Evolutionary conservation across 1,284 basidiomycete genomes (phyloP).

Genomic region (Ceratobasidium sp.): DNA sequence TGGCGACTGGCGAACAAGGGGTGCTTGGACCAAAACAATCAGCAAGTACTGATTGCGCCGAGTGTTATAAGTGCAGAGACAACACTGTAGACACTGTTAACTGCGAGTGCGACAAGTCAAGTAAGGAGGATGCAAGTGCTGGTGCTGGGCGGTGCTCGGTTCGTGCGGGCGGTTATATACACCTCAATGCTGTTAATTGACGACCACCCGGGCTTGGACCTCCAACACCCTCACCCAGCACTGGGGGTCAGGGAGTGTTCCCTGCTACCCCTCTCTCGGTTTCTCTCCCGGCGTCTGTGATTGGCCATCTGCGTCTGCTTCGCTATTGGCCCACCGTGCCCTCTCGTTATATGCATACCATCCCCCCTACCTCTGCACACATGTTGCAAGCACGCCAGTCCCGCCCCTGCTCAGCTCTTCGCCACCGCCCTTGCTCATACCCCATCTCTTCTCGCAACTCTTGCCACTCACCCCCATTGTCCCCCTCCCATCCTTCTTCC

Average conservation of each 20-base stretch:
- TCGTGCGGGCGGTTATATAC: conserved; percentile 18
- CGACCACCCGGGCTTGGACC: neutral
- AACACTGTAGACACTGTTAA: neutral
- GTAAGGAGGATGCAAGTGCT: neutral
- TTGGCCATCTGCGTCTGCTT: conserved; percentile 33
- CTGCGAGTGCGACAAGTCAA: neutral
- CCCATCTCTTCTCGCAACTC: too few relatives aligned
- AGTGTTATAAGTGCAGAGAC: too few relatives aligned
- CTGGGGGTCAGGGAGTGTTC: neutral
- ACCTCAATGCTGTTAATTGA: neutral
- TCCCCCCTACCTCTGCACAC: conserved; percentile 4
- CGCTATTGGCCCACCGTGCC: conserved; percentile 30
- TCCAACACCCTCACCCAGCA: neutral
- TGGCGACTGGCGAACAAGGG: too few relatives aligned
- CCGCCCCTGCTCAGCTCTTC: neutral
- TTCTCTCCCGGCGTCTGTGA: conserved; percentile 16
- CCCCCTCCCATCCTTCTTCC: neutral
- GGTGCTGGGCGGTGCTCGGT: conserved; percentile 11
- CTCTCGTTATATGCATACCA: conserved; percentile 10
- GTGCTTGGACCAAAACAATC: too few relatives aligned
- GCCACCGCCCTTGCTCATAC: neutral
- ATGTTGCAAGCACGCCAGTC: too few relatives aligned
- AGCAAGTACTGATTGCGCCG: too few relatives aligned
- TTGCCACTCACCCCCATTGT: too few relatives aligned
- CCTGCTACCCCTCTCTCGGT: neutral